Evolutionary conservation across 2,329 filamentous ascomycete genomes (phyloP).

Genomic region (Pseudogymnoascus destructans): DNA sequence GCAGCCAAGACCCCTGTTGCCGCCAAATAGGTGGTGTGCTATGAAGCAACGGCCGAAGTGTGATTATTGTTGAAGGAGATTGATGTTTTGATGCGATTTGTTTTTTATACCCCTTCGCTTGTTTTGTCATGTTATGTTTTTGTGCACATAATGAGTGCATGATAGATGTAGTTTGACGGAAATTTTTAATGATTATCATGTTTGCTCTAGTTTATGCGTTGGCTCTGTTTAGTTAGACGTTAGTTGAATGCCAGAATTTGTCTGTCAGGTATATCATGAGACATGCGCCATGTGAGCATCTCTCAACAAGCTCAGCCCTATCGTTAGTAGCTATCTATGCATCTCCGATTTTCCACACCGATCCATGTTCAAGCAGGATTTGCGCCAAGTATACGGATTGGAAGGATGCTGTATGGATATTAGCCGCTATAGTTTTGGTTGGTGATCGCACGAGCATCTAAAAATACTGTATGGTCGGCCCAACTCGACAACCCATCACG

Average conservation of each 20-base stretch:
- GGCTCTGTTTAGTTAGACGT: constrained; percentile 3
- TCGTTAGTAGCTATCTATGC: neutral
- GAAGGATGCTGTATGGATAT: neutral
- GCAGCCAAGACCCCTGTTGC: neutral
- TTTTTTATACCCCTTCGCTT: constrained; percentile 8
- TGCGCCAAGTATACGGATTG: neutral
- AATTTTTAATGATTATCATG: constrained; percentile 9
- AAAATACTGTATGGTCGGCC: neutral
- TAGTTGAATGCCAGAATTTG: constrained; percentile 4
- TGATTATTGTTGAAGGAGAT: neutral
- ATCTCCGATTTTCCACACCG: neutral
- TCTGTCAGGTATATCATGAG: neutral
- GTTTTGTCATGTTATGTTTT: constrained; percentile 8
- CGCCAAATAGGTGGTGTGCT: neutral
- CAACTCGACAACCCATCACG: neutral
- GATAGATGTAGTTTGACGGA: constrained; percentile 3
- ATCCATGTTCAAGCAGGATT: neutral
- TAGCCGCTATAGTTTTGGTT: neutral
- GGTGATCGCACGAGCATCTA: neutral
- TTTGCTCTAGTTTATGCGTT: constrained; percentile 1
- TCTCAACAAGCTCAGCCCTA: neutral
- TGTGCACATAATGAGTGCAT: constrained; percentile 7
- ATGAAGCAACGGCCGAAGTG: neutral
- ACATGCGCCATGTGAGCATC: neutral
- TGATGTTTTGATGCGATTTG: constrained; percentile 7